Percentiles rank a stretch among this genome's conserved stretches.
These are phyloP conservation scores for Sonneratia alba DNA, from an alignment of 345 rosid genomes.

Conservation along the genomic window DNA sequence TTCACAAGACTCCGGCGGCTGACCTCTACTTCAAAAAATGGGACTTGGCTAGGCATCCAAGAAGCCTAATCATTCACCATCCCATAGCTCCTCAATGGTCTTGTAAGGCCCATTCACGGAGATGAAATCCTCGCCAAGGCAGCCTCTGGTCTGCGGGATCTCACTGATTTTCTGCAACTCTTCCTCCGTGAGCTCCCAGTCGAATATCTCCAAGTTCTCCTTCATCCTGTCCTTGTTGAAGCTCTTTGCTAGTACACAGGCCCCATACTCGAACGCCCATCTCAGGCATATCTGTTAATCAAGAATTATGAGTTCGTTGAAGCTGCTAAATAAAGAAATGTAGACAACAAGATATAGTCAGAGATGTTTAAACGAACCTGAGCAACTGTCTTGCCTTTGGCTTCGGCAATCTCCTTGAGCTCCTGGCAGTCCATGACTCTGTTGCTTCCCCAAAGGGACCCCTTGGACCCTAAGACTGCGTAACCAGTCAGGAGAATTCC, in stretches of 20 bases:
- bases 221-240: slow-evolving; percentile 16
- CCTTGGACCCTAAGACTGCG: slow-evolving; percentile 54
- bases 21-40: neutral
- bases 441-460: slow-evolving; percentile 56
- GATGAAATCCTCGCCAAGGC: slow-evolving; percentile 9
- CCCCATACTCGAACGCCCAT: slow-evolving; percentile 13
- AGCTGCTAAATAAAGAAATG: neutral
- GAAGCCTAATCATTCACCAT: slow-evolving; percentile 2
- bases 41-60: neutral
- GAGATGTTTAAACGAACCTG: slow-evolving; percentile 31
- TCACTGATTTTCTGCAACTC: slow-evolving; percentile 9
- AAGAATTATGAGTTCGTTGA: neutral
- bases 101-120: slow-evolving; percentile 11
- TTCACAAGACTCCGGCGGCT: neutral
- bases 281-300: slow-evolving; percentile 12
- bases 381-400: slow-evolving; percentile 61
- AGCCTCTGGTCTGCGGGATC: slow-evolving; percentile 12
- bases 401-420: slow-evolving; percentile 53
- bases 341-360: neutral
- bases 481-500: slow-evolving; percentile 49
- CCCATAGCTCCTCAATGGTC: slow-evolving; percentile 16
- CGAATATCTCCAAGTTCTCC: slow-evolving; percentile 12
- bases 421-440: slow-evolving; percentile 52
- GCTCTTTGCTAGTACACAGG: slow-evolving; percentile 14
- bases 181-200: slow-evolving; percentile 14